Evolutionary conservation across 352 stramenopile genomes (phyloP).

Genomic region (Phytopythium boreale): DNA sequence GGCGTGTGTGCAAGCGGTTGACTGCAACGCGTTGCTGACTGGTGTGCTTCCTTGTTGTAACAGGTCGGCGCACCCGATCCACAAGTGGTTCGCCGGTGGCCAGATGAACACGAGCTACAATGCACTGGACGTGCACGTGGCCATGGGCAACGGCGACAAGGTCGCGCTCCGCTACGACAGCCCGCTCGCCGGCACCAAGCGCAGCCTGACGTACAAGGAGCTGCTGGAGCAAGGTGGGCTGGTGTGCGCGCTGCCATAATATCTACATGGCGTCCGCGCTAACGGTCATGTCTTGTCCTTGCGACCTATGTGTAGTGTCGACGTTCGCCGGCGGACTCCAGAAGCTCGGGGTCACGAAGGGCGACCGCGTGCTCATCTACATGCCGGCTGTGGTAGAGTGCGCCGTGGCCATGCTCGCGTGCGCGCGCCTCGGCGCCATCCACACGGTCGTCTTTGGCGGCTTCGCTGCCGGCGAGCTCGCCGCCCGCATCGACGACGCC

Average conservation of each 20-base stretch:
- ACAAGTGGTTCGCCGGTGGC: conserved; percentile 49
- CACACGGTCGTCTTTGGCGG: conserved; percentile 92
- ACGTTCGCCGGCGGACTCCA: conserved; percentile 59
- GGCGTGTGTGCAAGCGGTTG: neutral
- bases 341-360: conserved; percentile 63
- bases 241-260: neutral
- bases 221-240: conserved; percentile 53
- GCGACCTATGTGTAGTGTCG: conserved; percentile 31
- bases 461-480: conserved; percentile 85
- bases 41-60: conserved; percentile 10
- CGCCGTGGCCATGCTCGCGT: conserved; percentile 96
- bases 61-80: conserved; percentile 27
- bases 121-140: conserved; percentile 55
- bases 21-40: neutral
- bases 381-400: conserved; percentile 97
- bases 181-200: conserved; percentile 53
- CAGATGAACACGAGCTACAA: conserved; percentile 77
- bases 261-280: neutral
- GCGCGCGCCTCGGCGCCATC: conserved; percentile 92
- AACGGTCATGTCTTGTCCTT: neutral
- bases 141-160: conserved; percentile 45
- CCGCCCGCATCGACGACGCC: conserved; percentile 76
- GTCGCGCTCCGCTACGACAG: conserved; percentile 61
- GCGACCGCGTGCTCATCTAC: conserved; percentile 95
- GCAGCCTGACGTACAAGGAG: conserved; percentile 68